These are phyloP conservation scores for Closterium sp. DNA, from an alignment of 139 green algal species.

Conservation along the genomic window DNA sequence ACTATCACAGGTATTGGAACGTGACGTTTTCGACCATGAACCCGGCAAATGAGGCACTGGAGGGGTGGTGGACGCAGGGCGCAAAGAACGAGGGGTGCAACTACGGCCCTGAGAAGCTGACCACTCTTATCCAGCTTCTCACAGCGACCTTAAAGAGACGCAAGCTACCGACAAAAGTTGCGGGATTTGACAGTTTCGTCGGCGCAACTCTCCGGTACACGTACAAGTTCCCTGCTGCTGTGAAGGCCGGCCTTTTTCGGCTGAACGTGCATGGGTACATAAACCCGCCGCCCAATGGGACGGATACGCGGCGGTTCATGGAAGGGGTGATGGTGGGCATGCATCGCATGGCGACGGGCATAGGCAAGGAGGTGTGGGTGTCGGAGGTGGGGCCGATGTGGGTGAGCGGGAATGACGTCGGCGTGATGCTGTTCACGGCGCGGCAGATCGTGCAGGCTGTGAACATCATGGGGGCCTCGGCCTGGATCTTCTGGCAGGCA, in stretches of 20 bases:
- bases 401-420: constrained; percentile 8
- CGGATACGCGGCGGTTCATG: no score
- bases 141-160: background rate
- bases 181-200: no score
- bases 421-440: constrained; percentile 15
- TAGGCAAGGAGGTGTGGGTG: constrained; percentile 48
- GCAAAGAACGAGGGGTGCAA: constrained; percentile 54
- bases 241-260: no score
- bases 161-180: background rate
- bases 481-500: no score
- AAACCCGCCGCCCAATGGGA: no score
- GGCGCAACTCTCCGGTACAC: no score
- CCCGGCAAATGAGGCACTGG: constrained; percentile 51
- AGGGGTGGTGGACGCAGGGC: constrained; percentile 31
- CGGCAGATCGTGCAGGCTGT: background rate
- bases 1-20: constrained; percentile 14
- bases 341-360: constrained; percentile 1
- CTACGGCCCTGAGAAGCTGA: constrained; percentile 22
- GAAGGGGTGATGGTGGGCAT: background rate
- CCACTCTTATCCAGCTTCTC: constrained; percentile 25
- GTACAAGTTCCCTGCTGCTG: no score
- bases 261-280: no score
- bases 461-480: no score
- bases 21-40: constrained; percentile 42
- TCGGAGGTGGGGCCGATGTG: constrained; percentile 42